phyloP scores from a whole-genome alignment of 2,329 filamentous ascomycete species.

The Venturia aucupariae region DNA sequence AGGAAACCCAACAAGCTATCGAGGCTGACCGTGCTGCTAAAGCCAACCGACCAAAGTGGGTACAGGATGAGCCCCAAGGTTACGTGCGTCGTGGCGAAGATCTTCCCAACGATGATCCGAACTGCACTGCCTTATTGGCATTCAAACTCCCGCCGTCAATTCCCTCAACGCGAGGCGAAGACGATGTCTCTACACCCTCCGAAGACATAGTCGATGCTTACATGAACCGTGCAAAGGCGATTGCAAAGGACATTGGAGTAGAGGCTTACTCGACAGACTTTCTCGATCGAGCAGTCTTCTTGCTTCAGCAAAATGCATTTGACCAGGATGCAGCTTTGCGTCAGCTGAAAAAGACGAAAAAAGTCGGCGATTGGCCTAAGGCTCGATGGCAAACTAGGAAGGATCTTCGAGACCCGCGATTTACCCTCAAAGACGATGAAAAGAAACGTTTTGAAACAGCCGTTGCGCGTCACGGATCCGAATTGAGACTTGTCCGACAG shows the following conservation, averaged over 20 bases:
- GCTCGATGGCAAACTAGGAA: conserved; percentile 48
- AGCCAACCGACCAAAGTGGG: conserved; percentile 81
- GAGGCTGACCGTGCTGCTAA: conserved; percentile 74
- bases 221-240: conserved; percentile 57
- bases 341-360: conserved; percentile 56
- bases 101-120: conserved; percentile 56
- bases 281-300: conserved; percentile 69
- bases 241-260: conserved; percentile 61
- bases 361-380: conserved; percentile 12
- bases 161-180: conserved; percentile 38
- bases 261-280: conserved; percentile 74
- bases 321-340: conserved; percentile 57
- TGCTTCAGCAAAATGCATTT: conserved; percentile 64
- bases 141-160: conserved; percentile 64
- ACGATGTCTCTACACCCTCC: conserved; percentile 33
- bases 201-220: conserved; percentile 64
- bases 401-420: conserved; percentile 67
- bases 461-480: conserved; percentile 82
- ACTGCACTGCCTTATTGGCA: conserved; percentile 61
- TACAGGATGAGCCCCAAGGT: conserved; percentile 81
- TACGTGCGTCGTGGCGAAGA: conserved; percentile 83
- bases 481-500: conserved; percentile 71
- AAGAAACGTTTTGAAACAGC: conserved; percentile 87
- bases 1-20: conserved; percentile 67
- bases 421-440: conserved; percentile 63